These are phyloP conservation scores for Penicillium cataractarum DNA, from an alignment of 495 filamentous ascomycete genomes.

Conservation along the genomic window DNA sequence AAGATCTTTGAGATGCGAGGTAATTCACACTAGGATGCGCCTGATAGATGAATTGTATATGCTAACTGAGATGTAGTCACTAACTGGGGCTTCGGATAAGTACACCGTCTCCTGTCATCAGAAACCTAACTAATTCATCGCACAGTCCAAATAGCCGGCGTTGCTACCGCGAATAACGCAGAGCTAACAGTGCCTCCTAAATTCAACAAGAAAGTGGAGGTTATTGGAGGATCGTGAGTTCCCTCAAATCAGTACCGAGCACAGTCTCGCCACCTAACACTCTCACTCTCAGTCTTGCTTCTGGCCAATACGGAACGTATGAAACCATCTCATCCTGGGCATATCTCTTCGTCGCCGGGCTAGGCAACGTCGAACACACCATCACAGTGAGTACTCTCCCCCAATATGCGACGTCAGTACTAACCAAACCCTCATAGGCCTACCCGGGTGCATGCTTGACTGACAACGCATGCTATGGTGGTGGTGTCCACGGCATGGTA, in stretches of 20 bases:
- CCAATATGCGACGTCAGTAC: not conserved
- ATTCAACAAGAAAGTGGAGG: slow-evolving; percentile 59
- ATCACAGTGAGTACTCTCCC: slow-evolving; percentile 48
- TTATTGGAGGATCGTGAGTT: slow-evolving; percentile 64
- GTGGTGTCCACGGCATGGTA: slow-evolving; percentile 39
- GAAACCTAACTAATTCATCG: slow-evolving; percentile 9
- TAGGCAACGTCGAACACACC: slow-evolving; percentile 66
- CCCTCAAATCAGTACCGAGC: not conserved
- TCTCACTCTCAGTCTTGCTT: slow-evolving; percentile 28
- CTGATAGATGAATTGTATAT: too few relatives aligned
- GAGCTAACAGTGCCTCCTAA: slow-evolving; percentile 55
- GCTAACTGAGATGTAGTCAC: slow-evolving; percentile 51
- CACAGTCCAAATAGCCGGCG: slow-evolving; percentile 58
- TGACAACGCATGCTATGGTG: slow-evolving; percentile 61
- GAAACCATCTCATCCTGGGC: slow-evolving; percentile 64
- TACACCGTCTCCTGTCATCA: slow-evolving; percentile 7
- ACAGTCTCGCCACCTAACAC: not conserved
- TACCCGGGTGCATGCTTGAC: slow-evolving; percentile 65
- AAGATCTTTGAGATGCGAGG: slow-evolving; percentile 45
- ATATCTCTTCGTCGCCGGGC: slow-evolving; percentile 58
- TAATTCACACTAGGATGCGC: slow-evolving; percentile 18
- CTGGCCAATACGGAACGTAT: slow-evolving; percentile 66
- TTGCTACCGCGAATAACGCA: slow-evolving; percentile 54
- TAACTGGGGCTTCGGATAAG: slow-evolving; percentile 67
- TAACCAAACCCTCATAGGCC: slow-evolving; percentile 32